Evolutionary conservation across 331 rosid genomes (phyloP).

Genomic region (Telfairia occidentalis): DNA sequence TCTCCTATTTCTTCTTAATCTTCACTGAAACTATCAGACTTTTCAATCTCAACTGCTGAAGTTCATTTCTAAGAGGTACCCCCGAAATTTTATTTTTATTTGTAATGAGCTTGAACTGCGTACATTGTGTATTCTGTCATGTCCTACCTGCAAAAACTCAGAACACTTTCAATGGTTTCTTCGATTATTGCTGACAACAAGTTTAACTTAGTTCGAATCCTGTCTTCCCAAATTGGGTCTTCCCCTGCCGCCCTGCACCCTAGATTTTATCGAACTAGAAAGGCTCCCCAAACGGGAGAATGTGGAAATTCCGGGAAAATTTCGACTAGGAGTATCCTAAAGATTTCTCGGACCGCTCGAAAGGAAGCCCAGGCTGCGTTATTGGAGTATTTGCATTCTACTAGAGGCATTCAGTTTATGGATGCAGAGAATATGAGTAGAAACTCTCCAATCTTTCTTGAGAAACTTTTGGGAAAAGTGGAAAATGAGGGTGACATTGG

Average conservation of each 20-base stretch:
- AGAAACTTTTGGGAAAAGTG: constrained; percentile 33
- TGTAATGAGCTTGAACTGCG: not conserved
- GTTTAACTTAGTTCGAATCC: constrained; percentile 1
- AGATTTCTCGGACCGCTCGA: constrained; percentile 2
- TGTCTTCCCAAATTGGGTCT: constrained; percentile 12
- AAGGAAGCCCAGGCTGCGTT: constrained; percentile 59
- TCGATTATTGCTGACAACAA: constrained; percentile 15
- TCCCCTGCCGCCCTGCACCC: constrained; percentile 21
- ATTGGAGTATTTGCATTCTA: constrained; percentile 58
- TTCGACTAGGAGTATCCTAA: not conserved
- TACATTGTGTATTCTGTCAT: constrained; percentile 18
- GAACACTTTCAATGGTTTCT: constrained; percentile 14
- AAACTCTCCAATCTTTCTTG: constrained; percentile 49
- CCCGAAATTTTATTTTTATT: not conserved
- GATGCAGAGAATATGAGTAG: constrained; percentile 74
- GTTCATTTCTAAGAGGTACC: not conserved
- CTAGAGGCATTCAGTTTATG: constrained; percentile 46
- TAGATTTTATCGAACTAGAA: constrained; percentile 30
- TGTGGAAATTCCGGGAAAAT: not conserved
- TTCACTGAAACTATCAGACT: not conserved
- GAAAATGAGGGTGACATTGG: constrained; percentile 15
- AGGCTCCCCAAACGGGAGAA: constrained; percentile 1
- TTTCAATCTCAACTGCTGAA: not conserved
- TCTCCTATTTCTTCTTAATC: not conserved
- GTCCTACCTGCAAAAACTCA: constrained; percentile 33